These are phyloP conservation scores for Saussurea involucrata DNA, from an alignment of 129 eudicot genomes.

Conservation along the genomic window DNA sequence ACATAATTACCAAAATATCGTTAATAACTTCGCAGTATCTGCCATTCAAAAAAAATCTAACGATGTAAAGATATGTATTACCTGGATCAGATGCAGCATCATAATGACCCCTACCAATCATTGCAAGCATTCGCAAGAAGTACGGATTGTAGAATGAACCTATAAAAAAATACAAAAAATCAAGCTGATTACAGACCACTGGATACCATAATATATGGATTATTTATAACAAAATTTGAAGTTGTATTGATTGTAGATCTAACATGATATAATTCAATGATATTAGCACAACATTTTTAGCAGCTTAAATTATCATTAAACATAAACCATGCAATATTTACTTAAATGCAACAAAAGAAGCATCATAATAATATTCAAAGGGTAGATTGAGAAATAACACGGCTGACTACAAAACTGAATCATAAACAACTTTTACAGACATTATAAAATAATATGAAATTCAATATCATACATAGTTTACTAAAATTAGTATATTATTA, in stretches of 20 bases:
- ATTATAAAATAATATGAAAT: not conserved
- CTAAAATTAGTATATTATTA: not conserved
- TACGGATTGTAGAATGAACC: conserved; percentile 90
- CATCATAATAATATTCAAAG: not conserved
- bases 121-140: conserved; percentile 84
- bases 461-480: not conserved
- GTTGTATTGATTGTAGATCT: not conserved
- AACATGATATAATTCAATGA: not conserved
- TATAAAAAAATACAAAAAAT: conserved; percentile 18
- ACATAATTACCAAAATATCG: not conserved
- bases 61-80: conserved; percentile 6
- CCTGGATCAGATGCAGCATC: conserved; percentile 82
- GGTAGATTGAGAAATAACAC: not conserved
- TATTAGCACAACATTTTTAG: not conserved
- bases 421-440: not conserved
- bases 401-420: not conserved
- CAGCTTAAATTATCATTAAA: not conserved
- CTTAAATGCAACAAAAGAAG: not conserved
- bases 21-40: not conserved
- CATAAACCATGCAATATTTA: not conserved
- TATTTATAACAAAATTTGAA: not conserved
- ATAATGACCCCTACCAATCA: conserved; percentile 64
- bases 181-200: conserved; percentile 1
- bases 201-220: not conserved
- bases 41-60: not conserved